Evolutionary conservation across 305 asterid genomes (phyloP).

Genomic region (Lippia alba): DNA sequence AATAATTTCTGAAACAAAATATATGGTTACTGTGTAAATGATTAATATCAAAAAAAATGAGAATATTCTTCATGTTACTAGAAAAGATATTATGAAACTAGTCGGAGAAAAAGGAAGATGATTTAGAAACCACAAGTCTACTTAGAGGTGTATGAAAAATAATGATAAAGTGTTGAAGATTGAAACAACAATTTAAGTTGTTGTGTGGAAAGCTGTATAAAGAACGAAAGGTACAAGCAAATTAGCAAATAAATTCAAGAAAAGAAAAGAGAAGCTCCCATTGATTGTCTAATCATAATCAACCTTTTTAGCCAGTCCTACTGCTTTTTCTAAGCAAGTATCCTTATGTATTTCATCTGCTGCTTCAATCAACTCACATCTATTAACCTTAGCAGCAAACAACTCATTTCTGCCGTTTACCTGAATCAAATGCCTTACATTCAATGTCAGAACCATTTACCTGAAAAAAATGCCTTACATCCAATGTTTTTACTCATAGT

Average conservation of each 20-base stretch:
- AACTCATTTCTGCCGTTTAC: constrained; percentile 78
- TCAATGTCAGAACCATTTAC: too few relatives aligned
- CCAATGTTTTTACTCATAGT: too few relatives aligned
- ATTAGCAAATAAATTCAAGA: constrained; percentile 11
- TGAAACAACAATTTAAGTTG: too few relatives aligned
- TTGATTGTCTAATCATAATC: constrained; percentile 22
- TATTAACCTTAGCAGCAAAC: constrained; percentile 59
- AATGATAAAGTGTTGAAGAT: too few relatives aligned
- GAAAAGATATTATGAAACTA: constrained; percentile 17
- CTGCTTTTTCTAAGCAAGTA: constrained; percentile 44
- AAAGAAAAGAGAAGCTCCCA: constrained; percentile 10
- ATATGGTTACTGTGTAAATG: constrained; percentile 20
- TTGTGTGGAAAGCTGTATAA: background rate
- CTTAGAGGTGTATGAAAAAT: background rate
- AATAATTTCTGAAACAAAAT: constrained; percentile 6
- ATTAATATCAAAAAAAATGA: constrained; percentile 3
- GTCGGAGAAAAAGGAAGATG: constrained; percentile 3
- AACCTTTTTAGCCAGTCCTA: constrained; percentile 75
- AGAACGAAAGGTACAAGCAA: constrained; percentile 11
- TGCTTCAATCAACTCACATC: constrained; percentile 46
- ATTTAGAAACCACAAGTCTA: constrained; percentile 5
- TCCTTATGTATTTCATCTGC: constrained; percentile 46
- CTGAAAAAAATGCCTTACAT: too few relatives aligned
- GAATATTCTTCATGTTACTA: constrained; percentile 7
- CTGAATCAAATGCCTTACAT: too few relatives aligned